phyloP scores from a whole-genome alignment of 345 rosid genomes.

The Eucalyptus erythrocorys region DNA sequence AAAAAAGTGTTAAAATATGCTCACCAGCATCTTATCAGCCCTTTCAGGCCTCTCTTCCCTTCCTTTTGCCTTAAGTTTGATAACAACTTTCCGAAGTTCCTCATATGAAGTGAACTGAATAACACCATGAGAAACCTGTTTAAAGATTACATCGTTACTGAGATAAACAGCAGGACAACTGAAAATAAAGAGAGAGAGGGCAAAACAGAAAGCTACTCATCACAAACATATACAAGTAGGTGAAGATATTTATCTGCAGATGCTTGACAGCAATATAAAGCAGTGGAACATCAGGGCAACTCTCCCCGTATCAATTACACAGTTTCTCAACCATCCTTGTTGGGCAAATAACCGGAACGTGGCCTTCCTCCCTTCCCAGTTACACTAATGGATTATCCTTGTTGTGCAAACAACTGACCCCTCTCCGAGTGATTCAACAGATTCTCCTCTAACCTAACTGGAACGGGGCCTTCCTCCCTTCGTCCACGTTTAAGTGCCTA shows the following conservation, averaged over 20 bases:
- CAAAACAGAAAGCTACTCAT: background rate
- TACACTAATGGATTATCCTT: background rate
- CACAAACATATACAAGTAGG: background rate
- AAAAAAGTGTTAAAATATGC: background rate
- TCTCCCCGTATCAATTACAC: background rate
- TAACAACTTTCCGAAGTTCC: conserved; percentile 62
- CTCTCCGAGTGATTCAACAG: background rate
- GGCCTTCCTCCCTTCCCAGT: background rate
- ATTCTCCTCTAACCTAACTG: too few relatives aligned
- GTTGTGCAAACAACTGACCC: background rate
- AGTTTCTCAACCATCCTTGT: background rate
- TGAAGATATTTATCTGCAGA: background rate
- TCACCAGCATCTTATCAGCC: conserved; percentile 41
- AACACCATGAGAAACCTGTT: conserved; percentile 97
- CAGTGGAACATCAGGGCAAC: background rate
- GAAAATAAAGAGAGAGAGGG: background rate
- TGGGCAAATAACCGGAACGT: background rate
- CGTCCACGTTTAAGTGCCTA: too few relatives aligned
- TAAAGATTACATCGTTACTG: conserved; percentile 11
- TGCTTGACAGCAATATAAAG: background rate
- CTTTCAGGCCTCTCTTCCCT: conserved; percentile 13
- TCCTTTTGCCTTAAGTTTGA: conserved; percentile 30
- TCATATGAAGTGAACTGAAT: conserved; percentile 86
- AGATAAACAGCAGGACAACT: background rate
- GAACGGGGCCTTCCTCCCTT: too few relatives aligned